Evolutionary conservation across 2,329 filamentous ascomycete genomes (phyloP).

Genomic region (Rhynchosporium agropyri): DNA sequence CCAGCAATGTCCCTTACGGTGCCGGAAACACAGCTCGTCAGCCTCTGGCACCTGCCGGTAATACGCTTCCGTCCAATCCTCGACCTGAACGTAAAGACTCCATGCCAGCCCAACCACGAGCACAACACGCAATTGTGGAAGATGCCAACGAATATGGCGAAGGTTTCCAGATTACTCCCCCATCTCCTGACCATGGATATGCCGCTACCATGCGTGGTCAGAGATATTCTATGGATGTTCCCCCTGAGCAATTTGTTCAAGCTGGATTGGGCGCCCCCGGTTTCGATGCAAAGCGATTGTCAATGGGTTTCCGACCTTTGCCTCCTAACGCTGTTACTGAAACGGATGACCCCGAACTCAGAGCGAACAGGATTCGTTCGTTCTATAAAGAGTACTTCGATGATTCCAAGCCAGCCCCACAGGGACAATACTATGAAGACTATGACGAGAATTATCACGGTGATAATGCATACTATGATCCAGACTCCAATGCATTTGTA

Average conservation of each 20-base stretch:
- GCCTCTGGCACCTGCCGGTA: conserved; percentile 36
- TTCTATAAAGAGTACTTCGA: conserved; percentile 99
- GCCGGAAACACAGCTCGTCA: conserved; percentile 30
- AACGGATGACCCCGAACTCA: conserved; percentile 87
- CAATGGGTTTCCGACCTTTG: conserved; percentile 77
- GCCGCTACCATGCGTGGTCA: conserved; percentile 34
- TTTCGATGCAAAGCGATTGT: conserved; percentile 60
- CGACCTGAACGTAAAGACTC: conserved; percentile 45
- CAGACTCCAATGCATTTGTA: conserved; percentile 56
- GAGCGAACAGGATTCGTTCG: conserved; percentile 94
- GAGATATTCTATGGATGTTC: conserved; percentile 43
- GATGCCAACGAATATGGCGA: conserved; percentile 58
- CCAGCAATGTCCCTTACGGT: conserved; percentile 23
- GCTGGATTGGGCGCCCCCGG: conserved; percentile 57
- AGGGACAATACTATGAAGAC: conserved; percentile 70
- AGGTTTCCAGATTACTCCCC: conserved; percentile 50
- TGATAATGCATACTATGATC: conserved; percentile 52
- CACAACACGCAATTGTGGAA: conserved; percentile 46
- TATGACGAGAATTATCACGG: conserved; percentile 71
- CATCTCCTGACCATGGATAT: conserved; percentile 45
- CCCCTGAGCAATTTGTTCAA: conserved; percentile 44
- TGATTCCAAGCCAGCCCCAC: conserved; percentile 60
- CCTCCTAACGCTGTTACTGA: conserved; percentile 80
- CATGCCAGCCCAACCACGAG: conserved; percentile 29
- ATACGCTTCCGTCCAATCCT: conserved; percentile 40